Evolutionary conservation across 2,329 filamentous ascomycete species (phyloP), one percentile per base, ranked within the genome.

Genomic region (Aspergillus chevalieri): DNA sequence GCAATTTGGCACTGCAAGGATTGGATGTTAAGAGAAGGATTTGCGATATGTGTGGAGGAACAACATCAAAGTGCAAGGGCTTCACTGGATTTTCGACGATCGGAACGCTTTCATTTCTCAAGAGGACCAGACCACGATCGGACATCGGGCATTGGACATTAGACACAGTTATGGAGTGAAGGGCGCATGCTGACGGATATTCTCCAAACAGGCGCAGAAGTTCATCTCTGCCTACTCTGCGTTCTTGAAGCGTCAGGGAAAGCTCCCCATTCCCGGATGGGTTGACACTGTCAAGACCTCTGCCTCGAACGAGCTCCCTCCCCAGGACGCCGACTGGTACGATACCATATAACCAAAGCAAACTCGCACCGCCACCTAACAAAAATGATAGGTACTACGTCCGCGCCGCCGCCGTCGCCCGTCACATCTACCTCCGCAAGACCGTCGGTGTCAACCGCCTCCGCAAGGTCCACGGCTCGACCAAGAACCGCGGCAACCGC

Each of bases 241-340:
- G 59, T 85, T 85, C 78, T 71, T 85, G 76, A 85, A 85, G 79
- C 78, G 82, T 70, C 82, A 85, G 74, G 82, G 82, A 68, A 84
- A 84, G 75, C 80, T 85, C 58, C 81, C 80, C 67, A 84, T 85
- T 66, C 82, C 82, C 75, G 81, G 89, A 81, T 97, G 92, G 92
- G 92, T 96, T 76, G 93, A 98, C 75, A 96, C 92, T 71, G 93
- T 97, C 80, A 98, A 98, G 87, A 96, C 92, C 66, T 92, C 89
- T 69, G 83, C 86, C 73, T 87, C 87, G 74, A 95, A 95, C 79
- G 93, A 98, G 82, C 87, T 98, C 66, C 92, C 92, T 70, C 93
- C 92, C 70, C 91, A 97, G 84, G 87, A 91, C 76, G 89, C 91
- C 73, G 93, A 98, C 84, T 98, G 93, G 93, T 94, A 84, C 81